Evolutionary conservation across 371 early-diverging fungal species (phyloP), one percentile per base, ranked within the genome.

Genomic region (Mortierella sp.): DNA sequence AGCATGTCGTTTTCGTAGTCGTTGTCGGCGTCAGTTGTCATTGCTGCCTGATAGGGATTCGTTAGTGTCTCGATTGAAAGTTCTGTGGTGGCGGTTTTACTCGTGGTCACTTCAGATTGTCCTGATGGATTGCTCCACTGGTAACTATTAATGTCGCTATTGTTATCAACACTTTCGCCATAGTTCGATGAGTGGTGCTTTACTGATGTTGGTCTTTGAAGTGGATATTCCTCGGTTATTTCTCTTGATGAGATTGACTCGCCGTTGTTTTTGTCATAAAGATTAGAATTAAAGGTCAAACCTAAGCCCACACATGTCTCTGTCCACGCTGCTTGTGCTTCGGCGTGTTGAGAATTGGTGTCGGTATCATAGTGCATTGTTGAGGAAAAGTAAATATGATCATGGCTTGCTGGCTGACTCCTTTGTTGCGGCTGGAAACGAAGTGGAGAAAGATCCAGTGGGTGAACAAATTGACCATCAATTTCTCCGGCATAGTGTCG

Each of bases 361-460:
- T 43, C 12, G 6, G 28, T 2, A 28, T 35, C 26, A 22, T 10
- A 5, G 6, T 28, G n/a, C 8, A 34, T 10, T 26, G 23, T 57
- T 12, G 55, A 47, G 2, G n/a, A 31, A 4, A 15, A n/a, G 22
- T 26, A 37, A 42, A n/a, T 31, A 22, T 28, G 40, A 3, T 57
- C n/a, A 3, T 57, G 49, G 23, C 40, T 23, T 49, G 47, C 57
- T 10, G n/a, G 58, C 31, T 62, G 66, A 5, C 26, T 35, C 0
- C 61, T 28, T n/a, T 56, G 13, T 28, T 53, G 68, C n/a, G 37
- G 49, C 19, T 70, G 76, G 8, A 51, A 34, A 3, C 58, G 47
- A 13, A 67, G 53, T 7, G 68, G 76, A 0, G 76, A 58, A 10
- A 66, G 43, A n/a, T 76, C 76, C 43, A 70, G 22, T 12, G 69